These are phyloP conservation scores for Calcarisporium arbuscula DNA, from an alignment of 2,329 filamentous ascomycete species.

Conservation along the genomic window DNA sequence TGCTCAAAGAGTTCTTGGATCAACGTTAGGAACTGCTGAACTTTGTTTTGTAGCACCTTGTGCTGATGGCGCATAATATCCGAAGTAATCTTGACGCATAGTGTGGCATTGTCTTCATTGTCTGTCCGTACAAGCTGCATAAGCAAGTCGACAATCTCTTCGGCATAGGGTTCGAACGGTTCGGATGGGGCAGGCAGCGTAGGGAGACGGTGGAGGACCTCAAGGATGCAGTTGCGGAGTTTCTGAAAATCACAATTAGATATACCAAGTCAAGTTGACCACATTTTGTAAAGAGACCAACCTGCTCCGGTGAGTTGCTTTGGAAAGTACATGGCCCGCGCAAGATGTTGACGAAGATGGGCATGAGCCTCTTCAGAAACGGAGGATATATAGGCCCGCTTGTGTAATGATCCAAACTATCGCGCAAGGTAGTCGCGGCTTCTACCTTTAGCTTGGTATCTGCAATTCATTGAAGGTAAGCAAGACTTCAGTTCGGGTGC, in stretches of 20 bases:
- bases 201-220: constrained; percentile 83
- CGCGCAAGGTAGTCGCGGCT: constrained; percentile 78
- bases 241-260: constrained; percentile 44
- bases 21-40: constrained; percentile 82
- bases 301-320: constrained; percentile 84
- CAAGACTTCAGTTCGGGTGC: too few species aligned
- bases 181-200: constrained; percentile 67
- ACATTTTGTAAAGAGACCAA: constrained; percentile 30
- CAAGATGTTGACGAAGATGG: constrained; percentile 80
- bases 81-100: constrained; percentile 97
- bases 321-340: constrained; percentile 85
- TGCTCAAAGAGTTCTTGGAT: constrained; percentile 95
- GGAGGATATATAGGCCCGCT: constrained; percentile 67
- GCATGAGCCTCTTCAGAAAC: constrained; percentile 84
- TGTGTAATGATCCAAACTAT: constrained; percentile 85
- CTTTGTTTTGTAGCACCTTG: constrained; percentile 69
- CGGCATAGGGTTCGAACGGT: constrained; percentile 79
- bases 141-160: constrained; percentile 82
- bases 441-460: constrained; percentile 78
- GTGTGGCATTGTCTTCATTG: constrained; percentile 97
- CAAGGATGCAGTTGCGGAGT: constrained; percentile 86
- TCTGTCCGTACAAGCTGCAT: constrained; percentile 84
- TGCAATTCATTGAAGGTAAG: constrained; percentile 37
- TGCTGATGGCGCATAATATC: constrained; percentile 92
- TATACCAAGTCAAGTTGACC: neutral